Percentiles rank a stretch among this genome's conserved stretches.
These are phyloP conservation scores for Apophysomyces elegans DNA, from an alignment of 371 early-diverging fungal species.

Conservation along the genomic window DNA sequence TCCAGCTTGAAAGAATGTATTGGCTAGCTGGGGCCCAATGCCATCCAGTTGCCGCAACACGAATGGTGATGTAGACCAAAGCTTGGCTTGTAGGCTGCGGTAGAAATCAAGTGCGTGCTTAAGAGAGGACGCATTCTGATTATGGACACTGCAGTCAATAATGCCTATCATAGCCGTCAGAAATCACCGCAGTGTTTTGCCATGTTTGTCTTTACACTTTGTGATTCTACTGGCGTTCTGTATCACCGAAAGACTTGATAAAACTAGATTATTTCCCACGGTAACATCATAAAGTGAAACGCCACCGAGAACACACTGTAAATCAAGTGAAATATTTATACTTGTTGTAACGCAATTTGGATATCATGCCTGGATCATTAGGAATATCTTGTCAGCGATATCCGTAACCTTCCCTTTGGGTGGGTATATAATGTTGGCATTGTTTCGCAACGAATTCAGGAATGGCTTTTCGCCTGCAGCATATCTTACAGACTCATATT, in stretches of 20 bases:
- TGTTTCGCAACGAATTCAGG: conserved; percentile 39
- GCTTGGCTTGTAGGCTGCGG: conserved; percentile 43
- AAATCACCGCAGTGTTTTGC: not conserved
- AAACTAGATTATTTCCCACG: conserved; percentile 23
- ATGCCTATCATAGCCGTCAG: conserved; percentile 28
- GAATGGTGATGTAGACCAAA: conserved; percentile 45
- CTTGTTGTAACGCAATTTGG: not conserved
- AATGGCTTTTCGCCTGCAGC: conserved; percentile 52
- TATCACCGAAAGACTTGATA: conserved; percentile 32
- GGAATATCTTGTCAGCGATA: conserved; percentile 39
- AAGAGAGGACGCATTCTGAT: conserved; percentile 27
- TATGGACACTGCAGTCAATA: conserved; percentile 42
- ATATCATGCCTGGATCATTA: conserved; percentile 41
- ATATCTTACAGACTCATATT: conserved; percentile 43
- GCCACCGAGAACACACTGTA: conserved; percentile 45
- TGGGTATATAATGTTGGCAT: conserved; percentile 47
- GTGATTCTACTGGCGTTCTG: conserved; percentile 39
- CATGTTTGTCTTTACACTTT: conserved; percentile 31
- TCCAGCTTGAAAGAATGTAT: conserved; percentile 33
- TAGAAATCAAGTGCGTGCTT: conserved; percentile 40
- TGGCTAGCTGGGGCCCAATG: conserved; percentile 43
- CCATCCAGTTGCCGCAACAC: conserved; percentile 45
- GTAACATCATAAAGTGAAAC: conserved; percentile 34
- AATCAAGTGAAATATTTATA: not conserved
- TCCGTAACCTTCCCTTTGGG: conserved; percentile 28